Evolutionary conservation across 306 rosid genomes (phyloP), one percentile per base, ranked within the genome.

Genomic region (Phaseolus lunatus): DNA sequence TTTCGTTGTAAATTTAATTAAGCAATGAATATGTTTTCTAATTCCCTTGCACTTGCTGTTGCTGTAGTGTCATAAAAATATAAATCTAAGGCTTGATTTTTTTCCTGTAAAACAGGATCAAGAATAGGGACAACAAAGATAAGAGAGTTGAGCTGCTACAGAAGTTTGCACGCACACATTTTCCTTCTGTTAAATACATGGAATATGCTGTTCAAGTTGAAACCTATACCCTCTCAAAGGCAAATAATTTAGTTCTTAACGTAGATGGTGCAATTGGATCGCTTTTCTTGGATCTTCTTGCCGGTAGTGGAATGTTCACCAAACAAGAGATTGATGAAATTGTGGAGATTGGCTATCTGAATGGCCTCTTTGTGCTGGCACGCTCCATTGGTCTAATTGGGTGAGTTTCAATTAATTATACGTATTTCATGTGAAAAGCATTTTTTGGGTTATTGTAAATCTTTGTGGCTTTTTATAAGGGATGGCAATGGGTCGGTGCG

Each of bases 311-410:
- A 84, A 85, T 96, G 99, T 96, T 96, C 87, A 83, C 81, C 89
- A 93, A 91, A 85, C 93, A 72, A 87, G 99, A 96, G 82, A 88
- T 96, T 58, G 93, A 93, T 22, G 98, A 96, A 84, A 96, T 91
- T 58, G 92, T 96, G 3, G 97, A 86, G 77, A 96, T 93, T 62
- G 99, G 99, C n/a, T 96, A 96, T 84, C 89, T 96, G 78, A 96
- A 96, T 65, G 99, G 99, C 31, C 93, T 96, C 26, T 96, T 93
- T 49, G 99, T 96, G 82, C 83, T 96, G 73, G 98, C 99, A 35
- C 99, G 99, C 59, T 88, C 98, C 84, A 93, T 96, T 27, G 99
- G 99, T 86, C 88, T 95, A 84, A 94, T 94, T 81, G 98, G 98
- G 98, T 90, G 75, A 84, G 97, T 86, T 66, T 31, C 72, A 58